Conservation (phyloP, 2,329 filamentous ascomycete genomes). For the Colletotrichum navitas region DNA sequence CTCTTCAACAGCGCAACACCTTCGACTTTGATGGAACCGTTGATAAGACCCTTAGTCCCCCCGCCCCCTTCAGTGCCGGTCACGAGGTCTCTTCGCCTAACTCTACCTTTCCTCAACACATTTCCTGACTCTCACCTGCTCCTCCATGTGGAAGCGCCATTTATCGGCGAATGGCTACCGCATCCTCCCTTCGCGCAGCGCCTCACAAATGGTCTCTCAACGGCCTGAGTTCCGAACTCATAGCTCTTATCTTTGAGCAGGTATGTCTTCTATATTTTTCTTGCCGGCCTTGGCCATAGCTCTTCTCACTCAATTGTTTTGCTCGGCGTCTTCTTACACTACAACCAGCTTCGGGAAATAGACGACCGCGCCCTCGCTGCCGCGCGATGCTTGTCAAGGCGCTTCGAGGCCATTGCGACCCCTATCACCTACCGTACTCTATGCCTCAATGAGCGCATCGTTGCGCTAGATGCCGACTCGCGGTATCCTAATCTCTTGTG, state of each 20-base stretch:
- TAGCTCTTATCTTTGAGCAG: slow-evolving; percentile 58
- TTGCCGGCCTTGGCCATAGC: background rate
- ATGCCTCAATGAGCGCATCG: slow-evolving; percentile 54
- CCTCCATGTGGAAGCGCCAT: slow-evolving; percentile 39
- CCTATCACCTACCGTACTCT: slow-evolving; percentile 58
- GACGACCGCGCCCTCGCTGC: slow-evolving; percentile 51
- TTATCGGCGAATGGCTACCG: slow-evolving; percentile 45
- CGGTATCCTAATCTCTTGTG: slow-evolving; percentile 50
- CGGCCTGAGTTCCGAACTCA: slow-evolving; percentile 58
- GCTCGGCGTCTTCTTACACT: slow-evolving; percentile 30
- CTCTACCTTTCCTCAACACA: slow-evolving; percentile 19
- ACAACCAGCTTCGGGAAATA: slow-evolving; percentile 54
- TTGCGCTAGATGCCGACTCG: slow-evolving; percentile 51
- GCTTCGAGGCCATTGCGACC: slow-evolving; percentile 57
- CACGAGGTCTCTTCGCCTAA: slow-evolving; percentile 1
- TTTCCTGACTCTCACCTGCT: slow-evolving; percentile 36
- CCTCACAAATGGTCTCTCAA: slow-evolving; percentile 48
- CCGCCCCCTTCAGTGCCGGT: slow-evolving; percentile 19
- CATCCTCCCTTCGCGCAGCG: slow-evolving; percentile 40
- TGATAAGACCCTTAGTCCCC: slow-evolving; percentile 38
- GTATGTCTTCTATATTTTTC: slow-evolving; percentile 46
- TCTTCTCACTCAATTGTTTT: background rate
- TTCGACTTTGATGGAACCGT: slow-evolving; percentile 37
- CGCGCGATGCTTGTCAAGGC: slow-evolving; percentile 54
- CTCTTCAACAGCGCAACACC: slow-evolving; percentile 32